phyloP scores from a whole-genome alignment of 257 asterid genomes.

The Henckelia pumila region DNA sequence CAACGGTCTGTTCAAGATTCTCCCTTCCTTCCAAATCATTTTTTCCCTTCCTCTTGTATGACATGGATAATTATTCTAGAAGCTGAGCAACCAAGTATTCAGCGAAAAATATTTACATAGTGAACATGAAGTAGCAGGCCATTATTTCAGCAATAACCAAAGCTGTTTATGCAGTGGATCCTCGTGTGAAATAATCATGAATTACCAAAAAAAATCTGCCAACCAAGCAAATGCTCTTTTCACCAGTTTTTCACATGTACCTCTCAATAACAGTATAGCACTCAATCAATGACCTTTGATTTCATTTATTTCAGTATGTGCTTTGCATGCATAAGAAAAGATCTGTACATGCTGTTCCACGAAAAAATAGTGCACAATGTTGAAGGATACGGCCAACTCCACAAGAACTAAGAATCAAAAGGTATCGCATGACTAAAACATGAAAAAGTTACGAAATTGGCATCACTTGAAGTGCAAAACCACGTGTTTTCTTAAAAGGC shows the following conservation, averaged over 20 bases:
- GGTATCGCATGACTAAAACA: neutral
- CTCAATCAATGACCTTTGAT: neutral
- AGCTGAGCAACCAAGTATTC: neutral
- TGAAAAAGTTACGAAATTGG: too few species aligned
- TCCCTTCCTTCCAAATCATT: neutral
- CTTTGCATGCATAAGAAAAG: neutral
- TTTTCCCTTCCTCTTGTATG: neutral
- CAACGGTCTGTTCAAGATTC: neutral
- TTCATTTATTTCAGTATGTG: neutral
- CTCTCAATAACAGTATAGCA: too few species aligned
- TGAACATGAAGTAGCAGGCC: slow-evolving; percentile 15
- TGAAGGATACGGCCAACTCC: neutral
- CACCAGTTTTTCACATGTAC: neutral
- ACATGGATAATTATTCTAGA: neutral
- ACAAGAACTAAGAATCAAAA: neutral
- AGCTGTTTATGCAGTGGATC: slow-evolving; percentile 18
- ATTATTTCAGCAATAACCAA: slow-evolving; percentile 19
- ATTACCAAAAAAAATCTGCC: too few species aligned
- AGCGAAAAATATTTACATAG: neutral
- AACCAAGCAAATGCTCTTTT: too few species aligned
- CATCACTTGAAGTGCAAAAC: neutral
- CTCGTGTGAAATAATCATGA: neutral
- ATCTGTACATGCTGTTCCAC: neutral
- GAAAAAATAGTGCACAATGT: neutral
- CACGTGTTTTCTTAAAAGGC: neutral